Evolutionary conservation across 176 grass and related monocot species (phyloP), one percentile per base, ranked within the genome.

Genomic region (Oryza coarctata): DNA sequence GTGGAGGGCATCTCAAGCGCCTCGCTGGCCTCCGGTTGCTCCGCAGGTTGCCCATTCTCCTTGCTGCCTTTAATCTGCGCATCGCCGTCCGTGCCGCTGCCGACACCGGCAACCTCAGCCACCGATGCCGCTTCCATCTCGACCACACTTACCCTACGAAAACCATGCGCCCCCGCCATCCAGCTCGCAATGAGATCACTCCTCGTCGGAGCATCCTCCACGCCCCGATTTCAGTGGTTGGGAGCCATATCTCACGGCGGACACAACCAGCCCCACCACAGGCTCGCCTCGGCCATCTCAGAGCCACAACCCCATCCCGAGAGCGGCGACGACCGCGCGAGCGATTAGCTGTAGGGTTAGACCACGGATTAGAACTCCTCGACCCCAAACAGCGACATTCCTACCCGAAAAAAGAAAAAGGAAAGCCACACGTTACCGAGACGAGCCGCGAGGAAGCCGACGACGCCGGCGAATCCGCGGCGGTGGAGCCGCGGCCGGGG

Each of bases 81-180:
- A 71, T 88, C 79, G 5, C 83, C 91, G 0, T 68, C 52, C 0
- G 88, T 69, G 50, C 60, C 65, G 30, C 89, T 88, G 30, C 75
- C 65, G 3, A 35, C 80, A 15, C 83, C 89, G 33, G 73, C 85
- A 49, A 69, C 79, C 83, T 91, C 82, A 33, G 89, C 74, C 66
- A 85, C 82, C 44, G 91, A 12, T 6, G 85, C 49, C 28, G 85
- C 93, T 72, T 95, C 97, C 97, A 99, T 99, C 0, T 31, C 41
- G 52, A 73, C 38, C 33, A 58, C 65, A 67, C 23, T 40, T 60
- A 57, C n/a, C 29, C 58, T 63, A 23, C 41, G 64, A 55, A 80
- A 52, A 78, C 71, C 62, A 29, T 65, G 84, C 9, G 4, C 11
- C n/a, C 68, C 9, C 22, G 45, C 22, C 45, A 60, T 6, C 30